Percentiles rank a stretch among this genome's conserved stretches.
Evolutionary conservation across 2,329 filamentous ascomycete species (phyloP).

Genomic region (Rosellinia necatrix): DNA sequence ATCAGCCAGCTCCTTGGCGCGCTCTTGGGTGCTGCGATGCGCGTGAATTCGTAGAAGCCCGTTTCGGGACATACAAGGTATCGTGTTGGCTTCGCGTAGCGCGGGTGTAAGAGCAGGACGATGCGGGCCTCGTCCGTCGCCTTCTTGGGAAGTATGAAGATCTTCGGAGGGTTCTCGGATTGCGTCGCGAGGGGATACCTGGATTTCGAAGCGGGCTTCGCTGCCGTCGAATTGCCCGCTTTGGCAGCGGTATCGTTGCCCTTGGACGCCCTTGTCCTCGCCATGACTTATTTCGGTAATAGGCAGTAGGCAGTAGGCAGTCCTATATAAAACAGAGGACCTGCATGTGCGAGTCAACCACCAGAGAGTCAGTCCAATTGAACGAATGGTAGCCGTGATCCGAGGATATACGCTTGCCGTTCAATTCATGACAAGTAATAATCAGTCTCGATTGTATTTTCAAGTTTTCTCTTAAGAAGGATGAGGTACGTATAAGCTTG

Average conservation of each 20-base stretch:
- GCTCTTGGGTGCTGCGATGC: constrained; percentile 56
- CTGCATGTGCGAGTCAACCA: not conserved
- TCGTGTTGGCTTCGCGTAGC: constrained; percentile 57
- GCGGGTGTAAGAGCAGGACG: constrained; percentile 63
- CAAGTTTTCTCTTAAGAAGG: too few species aligned
- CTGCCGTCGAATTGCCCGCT: constrained; percentile 34
- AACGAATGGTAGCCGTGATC: too few species aligned
- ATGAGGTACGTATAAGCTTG: too few species aligned
- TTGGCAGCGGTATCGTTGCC: constrained; percentile 38
- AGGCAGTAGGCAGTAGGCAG: not conserved
- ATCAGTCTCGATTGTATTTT: too few species aligned
- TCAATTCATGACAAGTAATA: too few species aligned
- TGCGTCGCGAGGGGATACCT: constrained; percentile 48
- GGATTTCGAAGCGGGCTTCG: constrained; percentile 33
- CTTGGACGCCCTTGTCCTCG: constrained; percentile 55
- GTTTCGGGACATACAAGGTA: constrained; percentile 66
- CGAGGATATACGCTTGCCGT: too few species aligned
- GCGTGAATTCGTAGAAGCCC: constrained; percentile 69
- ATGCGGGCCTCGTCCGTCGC: constrained; percentile 60
- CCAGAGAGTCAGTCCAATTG: not conserved
- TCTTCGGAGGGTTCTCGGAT: constrained; percentile 51
- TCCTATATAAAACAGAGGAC: not conserved
- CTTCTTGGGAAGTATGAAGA: constrained; percentile 66
- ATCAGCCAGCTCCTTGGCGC: constrained; percentile 68
- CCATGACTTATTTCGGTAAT: constrained; percentile 51